Evolutionary conservation across 495 filamentous ascomycete species (phyloP), one percentile per base, ranked within the genome.

Genomic region (Neurospora pannonica): DNA sequence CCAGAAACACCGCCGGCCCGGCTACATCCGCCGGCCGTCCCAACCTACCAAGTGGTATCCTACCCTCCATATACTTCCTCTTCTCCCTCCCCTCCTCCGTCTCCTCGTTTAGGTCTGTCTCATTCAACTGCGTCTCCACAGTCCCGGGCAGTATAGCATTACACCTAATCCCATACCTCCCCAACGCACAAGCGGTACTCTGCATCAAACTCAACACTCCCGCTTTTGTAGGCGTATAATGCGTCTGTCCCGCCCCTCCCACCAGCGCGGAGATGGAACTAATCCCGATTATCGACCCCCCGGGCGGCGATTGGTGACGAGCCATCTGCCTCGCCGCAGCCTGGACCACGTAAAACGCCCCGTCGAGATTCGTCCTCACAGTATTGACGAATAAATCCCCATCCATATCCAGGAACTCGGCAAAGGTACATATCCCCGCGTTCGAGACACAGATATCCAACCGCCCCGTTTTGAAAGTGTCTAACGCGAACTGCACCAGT

Each of bases 141-240:
- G 94, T 97, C 4, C 94, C 94, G 15, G 94, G 94, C 73, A 97
- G 78, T 38, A 97, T 82, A 17, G 94, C 94, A 81, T 97, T 97
- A 77, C 94, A 97, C 19, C 94, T 81, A 34, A 97, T 93, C 9
- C 86, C 85, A 76, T 95, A 89, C 78, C 88, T 87, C 0, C 94
- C 94, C 72, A 97, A 78, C 19, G 94, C 94, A 7, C 92, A 89
- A 0, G 94, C 94, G 38, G 88, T 89, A 73, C 90, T 92, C 84
- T 97, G 94, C 91, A 97, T 97, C 31, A 97, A 85, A 70, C 88
- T 91, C 38, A 93, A 76, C 2, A 97, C 87, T 4, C 94, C 94
- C 0, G 94, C 94, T 80, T 97, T 97, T 13, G 94, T 97, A 3
- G 94, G 94, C 28, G 94, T 97, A 81, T 97, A 97, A 76, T 97